Evolutionary conservation across 2,329 filamentous ascomycete genomes (phyloP).

Genomic region (Talaromyces sp.): DNA sequence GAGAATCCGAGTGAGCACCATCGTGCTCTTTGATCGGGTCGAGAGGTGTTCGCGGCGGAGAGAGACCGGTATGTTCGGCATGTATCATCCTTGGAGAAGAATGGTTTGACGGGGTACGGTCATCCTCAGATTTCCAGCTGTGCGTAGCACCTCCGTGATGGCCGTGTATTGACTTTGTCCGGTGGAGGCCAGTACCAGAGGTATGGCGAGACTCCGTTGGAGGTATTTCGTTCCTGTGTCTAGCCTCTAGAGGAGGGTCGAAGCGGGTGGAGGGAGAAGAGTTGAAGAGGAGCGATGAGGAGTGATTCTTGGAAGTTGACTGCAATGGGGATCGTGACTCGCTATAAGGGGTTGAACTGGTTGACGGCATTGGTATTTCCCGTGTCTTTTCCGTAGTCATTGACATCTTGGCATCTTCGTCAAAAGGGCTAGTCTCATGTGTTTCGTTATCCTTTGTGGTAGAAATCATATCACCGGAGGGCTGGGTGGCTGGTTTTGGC

Average conservation of each 20-base stretch:
- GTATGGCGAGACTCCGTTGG: conserved; percentile 9
- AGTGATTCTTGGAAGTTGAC: conserved; percentile 31
- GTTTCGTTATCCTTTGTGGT: neutral
- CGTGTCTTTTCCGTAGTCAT: neutral
- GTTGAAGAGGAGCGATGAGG: conserved; percentile 41
- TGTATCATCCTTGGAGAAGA: conserved; percentile 12
- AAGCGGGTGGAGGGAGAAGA: conserved; percentile 26
- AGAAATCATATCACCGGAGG: conserved; percentile 13
- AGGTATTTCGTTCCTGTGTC: neutral
- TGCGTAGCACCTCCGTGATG: conserved; percentile 22
- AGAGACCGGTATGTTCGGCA: conserved; percentile 21
- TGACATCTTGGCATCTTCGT: neutral
- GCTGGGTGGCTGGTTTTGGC: conserved; percentile 14
- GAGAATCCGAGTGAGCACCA: neutral
- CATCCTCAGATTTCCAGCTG: conserved; percentile 27
- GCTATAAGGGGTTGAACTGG: neutral
- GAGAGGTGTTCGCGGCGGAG: conserved; percentile 35
- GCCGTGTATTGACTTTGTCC: conserved; percentile 34
- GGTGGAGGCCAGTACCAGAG: conserved; percentile 23
- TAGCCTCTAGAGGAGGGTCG: conserved; percentile 12
- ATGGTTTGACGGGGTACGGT: conserved; percentile 13
- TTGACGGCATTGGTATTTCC: neutral
- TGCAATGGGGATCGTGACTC: neutral
- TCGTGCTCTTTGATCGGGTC: conserved; percentile 49
- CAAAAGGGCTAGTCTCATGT: neutral